Evolutionary conservation across 2,329 filamentous ascomycete species (phyloP), one percentile per base, ranked within the genome.

Genomic region (Hymenoscyphus linearis): DNA sequence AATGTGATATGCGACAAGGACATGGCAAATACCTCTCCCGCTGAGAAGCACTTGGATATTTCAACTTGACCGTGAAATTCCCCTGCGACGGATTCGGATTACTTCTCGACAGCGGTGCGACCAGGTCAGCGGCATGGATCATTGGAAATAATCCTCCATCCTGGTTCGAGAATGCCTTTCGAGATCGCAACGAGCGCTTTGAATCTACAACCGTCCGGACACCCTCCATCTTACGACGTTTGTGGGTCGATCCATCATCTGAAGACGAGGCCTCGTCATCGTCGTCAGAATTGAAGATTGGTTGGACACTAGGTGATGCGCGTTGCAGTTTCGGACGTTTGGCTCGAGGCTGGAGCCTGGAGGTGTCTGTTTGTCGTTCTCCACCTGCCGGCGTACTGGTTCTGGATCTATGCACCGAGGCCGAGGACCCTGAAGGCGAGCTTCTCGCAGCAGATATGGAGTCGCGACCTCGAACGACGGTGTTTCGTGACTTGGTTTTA

Each of bases 21-120:
- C 22, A 13, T 50, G 22, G 44, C 22, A 52, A 34, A 57, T 78
- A 89, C 85, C 81, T 85, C 75, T 95, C 90, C 58, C 83, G 82
- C 56, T 81, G 80, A 60, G 85, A 83, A 64, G 81, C 79, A 73
- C 90, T 93, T 10, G 95, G 93, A 74, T 98, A 98, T 74, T 95
- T 90, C 67, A 98, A 77, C 71, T 87, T 79, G 62, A 96, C 83
- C 12, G 75, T 77, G 6, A 86, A 79, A 62, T 85, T 78, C 55
- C 78, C 75, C 12, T 50, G 37, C 55, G 76, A 75, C 2, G 79
- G 76, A 44, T 78, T 78, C 62, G 82, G 76, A 13, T 80, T 78
- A 0, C 79, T 79, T 31, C 80, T 78, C 62, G 81, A 84, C 58
- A 77, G 75, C 25, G 81, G 73, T 52, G 78, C 82, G 40, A 81